Base-by-base conservation (phyloP, 495 filamentous ascomycete species). In the Neurospora tetraspora region DNA sequence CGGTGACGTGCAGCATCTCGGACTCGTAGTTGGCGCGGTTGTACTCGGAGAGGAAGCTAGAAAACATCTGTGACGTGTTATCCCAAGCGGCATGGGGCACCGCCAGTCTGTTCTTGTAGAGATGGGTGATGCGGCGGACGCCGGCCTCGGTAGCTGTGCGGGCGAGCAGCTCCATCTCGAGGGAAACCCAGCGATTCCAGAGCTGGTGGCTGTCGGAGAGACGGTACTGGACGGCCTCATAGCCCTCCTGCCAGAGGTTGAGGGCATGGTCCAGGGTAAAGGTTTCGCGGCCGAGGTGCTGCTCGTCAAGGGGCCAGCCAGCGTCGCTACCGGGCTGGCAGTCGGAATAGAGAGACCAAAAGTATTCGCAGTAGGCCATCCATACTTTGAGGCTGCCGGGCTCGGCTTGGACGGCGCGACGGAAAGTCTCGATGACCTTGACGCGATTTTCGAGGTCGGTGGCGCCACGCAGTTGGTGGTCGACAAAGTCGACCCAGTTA, bases 11-110 rank as follows among this genome's bases (percentile, higher is more conserved):
- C 9, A 89, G 85, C 93, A 98, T 97, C 71, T 90, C 89, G 16
- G 85, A 82, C 81, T 98, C 94, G 81, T 93, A 97, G 38, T 88
- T 86, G 4, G 83, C 77, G 47, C 90, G 89, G 77, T 92, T 92
- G 79, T 94, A 93, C 5, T 87, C 88, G 38, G 92, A 93, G 18
- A 96, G 82, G 74, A 97, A 96, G 39, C 84, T 87, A 7, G 93
- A 97, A 77, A 94, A 97, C 73, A 85, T 86, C 77, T 94, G 90
- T 74, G 92, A 93, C 7, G 95, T 98, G 73, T 91, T 84, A 39
- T 94, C 91, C 92, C 94, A 98, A 2, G 89, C 90, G 7, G 90
- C 86, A 77, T 99, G 96, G 43, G 95, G 94, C 9, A 88, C 89
- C 73, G 88, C 86, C 7, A 99, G 86, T 31, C 96, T 89, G 74